Conservation (phyloP, 805 yeast species). For the Kuraishia cidri region DNA sequence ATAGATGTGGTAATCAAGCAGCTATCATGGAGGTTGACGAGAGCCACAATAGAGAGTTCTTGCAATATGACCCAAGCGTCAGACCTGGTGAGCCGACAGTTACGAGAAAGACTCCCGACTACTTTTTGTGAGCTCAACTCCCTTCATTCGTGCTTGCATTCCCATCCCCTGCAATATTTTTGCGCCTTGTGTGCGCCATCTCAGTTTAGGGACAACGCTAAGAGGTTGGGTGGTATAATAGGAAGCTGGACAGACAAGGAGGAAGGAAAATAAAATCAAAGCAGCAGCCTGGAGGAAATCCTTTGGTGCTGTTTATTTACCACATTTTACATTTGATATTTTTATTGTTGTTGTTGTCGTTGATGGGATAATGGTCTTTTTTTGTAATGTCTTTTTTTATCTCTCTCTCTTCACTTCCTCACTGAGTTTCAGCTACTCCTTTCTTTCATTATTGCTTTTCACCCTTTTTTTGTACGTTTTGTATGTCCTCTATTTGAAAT, state of each 20-base stretch:
- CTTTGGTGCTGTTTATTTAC: too few species aligned
- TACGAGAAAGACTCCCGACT: slow-evolving; percentile 94
- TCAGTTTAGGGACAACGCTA: too few species aligned
- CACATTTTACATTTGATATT: too few species aligned
- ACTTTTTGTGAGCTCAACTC: slow-evolving; percentile 78
- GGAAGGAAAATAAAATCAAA: too few species aligned
- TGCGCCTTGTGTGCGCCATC: too few species aligned
- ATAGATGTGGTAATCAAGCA: slow-evolving; percentile 96
- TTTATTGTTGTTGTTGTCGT: neutral
- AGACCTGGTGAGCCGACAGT: slow-evolving; percentile 98
- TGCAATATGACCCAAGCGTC: slow-evolving; percentile 94
- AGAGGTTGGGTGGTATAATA: too few species aligned
- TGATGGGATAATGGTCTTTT: neutral
- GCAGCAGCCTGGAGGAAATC: too few species aligned
- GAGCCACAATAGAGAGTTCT: slow-evolving; percentile 79
- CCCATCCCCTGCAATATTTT: too few species aligned
- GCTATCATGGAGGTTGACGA: slow-evolving; percentile 98
- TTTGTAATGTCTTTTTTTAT: neutral
- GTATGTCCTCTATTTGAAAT: neutral
- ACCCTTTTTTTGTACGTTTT: neutral
- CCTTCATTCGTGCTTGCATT: too few species aligned
- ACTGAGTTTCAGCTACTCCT: too few species aligned
- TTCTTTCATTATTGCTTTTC: neutral
- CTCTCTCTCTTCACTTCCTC: too few species aligned
- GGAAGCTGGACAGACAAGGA: too few species aligned